Evolutionary conservation across 345 rosid genomes (phyloP).

Genomic region (Eucalyptus fibrosa): DNA sequence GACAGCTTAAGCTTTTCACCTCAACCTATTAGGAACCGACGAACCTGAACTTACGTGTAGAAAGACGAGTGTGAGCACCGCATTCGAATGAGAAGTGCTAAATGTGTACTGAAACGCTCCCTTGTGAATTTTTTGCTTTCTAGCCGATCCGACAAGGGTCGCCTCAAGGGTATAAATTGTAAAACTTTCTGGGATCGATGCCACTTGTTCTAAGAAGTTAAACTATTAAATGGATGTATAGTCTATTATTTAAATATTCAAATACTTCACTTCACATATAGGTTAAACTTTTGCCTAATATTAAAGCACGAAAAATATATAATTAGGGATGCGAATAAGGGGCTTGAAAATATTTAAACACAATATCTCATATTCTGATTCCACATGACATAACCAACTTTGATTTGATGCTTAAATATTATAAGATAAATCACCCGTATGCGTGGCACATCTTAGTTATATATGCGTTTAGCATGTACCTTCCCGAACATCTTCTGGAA

Average conservation of each 20-base stretch:
- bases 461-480: not conserved
- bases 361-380: not conserved
- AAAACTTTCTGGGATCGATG: not conserved
- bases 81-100: not conserved
- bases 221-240: not conserved
- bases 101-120: not conserved
- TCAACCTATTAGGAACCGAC: not conserved
- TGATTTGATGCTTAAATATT: too few species aligned
- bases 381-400: not conserved
- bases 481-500: not conserved
- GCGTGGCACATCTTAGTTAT: not conserved
- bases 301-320: not conserved
- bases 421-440: not conserved
- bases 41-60: not conserved
- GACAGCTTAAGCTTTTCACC: not conserved
- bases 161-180: not conserved
- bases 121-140: not conserved
- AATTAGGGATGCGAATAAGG: not conserved
- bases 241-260: too few species aligned
- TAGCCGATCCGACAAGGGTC: not conserved
- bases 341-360: not conserved
- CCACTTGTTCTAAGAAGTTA: not conserved
- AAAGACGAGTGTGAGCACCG: not conserved
- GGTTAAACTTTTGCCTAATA: not conserved
- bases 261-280: not conserved